Evolutionary conservation across 148 eudicot genomes (phyloP).

Genomic region (Rhododendron simsii): DNA sequence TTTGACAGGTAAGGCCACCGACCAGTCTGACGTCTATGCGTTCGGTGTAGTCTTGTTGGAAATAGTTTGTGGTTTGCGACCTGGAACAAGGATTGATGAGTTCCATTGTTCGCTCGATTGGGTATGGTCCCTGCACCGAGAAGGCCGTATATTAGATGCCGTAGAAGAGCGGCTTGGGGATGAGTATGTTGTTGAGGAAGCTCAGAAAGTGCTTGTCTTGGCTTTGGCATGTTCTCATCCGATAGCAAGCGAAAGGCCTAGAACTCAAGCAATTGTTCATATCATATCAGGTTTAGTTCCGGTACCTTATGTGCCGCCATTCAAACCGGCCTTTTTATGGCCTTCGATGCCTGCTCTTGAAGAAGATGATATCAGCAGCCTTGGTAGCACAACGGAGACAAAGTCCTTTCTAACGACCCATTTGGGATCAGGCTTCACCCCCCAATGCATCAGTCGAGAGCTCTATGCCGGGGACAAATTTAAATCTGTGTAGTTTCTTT

Average conservation of each 20-base stretch:
- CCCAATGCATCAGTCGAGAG: no score
- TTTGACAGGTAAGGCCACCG: conserved; percentile 78
- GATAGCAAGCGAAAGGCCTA: conserved; percentile 51
- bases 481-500: no score
- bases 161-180: conserved; percentile 47
- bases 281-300: neutral
- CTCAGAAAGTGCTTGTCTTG: conserved; percentile 47
- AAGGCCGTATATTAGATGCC: conserved; percentile 46
- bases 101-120: conserved; percentile 56
- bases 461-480: no score
- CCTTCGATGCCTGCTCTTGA: conserved; percentile 35
- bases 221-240: conserved; percentile 84
- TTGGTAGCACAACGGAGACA: no score
- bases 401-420: no score
- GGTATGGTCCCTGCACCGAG: conserved; percentile 78
- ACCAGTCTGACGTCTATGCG: conserved; percentile 63
- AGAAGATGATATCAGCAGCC: conserved; percentile 11
- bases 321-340: conserved; percentile 82
- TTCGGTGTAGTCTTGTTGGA: conserved; percentile 70
- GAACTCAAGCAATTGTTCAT: conserved; percentile 29
- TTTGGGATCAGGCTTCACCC: no score
- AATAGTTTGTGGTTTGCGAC: conserved; percentile 58
- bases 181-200: conserved; percentile 48
- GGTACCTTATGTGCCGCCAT: conserved; percentile 38
- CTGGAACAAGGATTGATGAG: conserved; percentile 42